These are phyloP conservation scores for Cetradonia linearis DNA, from an alignment of 495 filamentous ascomycete species.

Conservation along the genomic window DNA sequence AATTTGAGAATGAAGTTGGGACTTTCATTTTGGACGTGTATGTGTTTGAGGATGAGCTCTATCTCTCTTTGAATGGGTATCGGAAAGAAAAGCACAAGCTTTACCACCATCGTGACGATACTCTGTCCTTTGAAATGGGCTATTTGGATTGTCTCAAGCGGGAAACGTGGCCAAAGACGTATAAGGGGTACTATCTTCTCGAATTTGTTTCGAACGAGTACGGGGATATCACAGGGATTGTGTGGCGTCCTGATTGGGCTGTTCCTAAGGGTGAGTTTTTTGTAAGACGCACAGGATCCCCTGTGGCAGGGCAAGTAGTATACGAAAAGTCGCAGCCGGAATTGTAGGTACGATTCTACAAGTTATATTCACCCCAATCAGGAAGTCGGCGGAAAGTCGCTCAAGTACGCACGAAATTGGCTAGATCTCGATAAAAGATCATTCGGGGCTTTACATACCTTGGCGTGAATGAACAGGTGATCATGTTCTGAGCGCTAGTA, in stretches of 20 bases:
- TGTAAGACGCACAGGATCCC: not conserved
- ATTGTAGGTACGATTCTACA: not conserved
- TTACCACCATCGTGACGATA: not conserved
- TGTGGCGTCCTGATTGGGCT: not conserved
- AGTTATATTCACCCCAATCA: not conserved
- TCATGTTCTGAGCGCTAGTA: not conserved
- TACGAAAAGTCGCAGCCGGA: not conserved
- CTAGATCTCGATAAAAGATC: not conserved
- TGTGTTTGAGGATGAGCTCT: not conserved
- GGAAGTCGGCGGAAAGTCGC: too few relatives aligned
- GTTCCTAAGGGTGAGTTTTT: not conserved
- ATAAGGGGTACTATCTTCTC: not conserved
- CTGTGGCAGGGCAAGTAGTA: not conserved
- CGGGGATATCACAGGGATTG: not conserved
- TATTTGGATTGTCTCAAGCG: constrained; percentile 1
- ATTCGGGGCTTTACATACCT: not conserved
- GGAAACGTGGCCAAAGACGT: not conserved
- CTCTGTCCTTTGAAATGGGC: not conserved
- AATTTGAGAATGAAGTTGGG: not conserved
- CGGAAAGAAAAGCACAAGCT: not conserved
- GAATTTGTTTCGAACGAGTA: not conserved
- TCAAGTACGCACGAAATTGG: not conserved
- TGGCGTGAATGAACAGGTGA: not conserved
- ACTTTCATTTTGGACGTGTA: not conserved
- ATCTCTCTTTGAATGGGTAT: not conserved